Base-by-base conservation (phyloP, 257 asterid genomes). In the Penstemon barbatus region DNA sequence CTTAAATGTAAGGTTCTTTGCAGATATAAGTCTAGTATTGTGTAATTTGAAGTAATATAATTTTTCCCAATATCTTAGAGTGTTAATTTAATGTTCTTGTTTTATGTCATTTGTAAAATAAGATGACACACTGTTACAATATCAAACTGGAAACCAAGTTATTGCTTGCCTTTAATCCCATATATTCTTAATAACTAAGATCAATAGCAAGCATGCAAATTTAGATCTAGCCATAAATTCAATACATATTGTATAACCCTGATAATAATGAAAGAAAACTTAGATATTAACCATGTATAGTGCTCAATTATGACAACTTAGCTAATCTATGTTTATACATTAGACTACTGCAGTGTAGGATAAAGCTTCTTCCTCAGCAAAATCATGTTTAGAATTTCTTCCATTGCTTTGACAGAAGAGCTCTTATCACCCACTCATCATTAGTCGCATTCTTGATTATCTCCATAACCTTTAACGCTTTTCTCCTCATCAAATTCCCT, bases 1-100 rank as follows among this genome's bases (percentile, higher is more conserved):
- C 82, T 92, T 57, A 87, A 81, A 77, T 92, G 97, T 73, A 84
- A 89, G 83, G 98, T 89, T 72, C 80, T 89, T 33, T 89, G 98
- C 83, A 82, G 87, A 81, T 86, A 92, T 25, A 89, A 87, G 67
- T 71, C 85, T 46, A 25, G 2, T 25, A 72, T 71, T 68, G 74
- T 68, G 19, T 79, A 69, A 69, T 8, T 56, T n/a, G 39, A 37
- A 36, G 55, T 62, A 40, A 68, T 44, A 49, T 11, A 55, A 15
- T 63, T 45, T 5, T 50, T 44, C 36, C 4, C n/a, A 1, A 8
- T 8, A 18, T 18, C 7, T 4, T 25, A 33, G 10, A 3, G 18
- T 4, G 3, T 49, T 65, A 49, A 38, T 1, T 25, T 25, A 25
- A 25, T 25, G 33, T 25, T 25, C 33, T 25, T 25, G 33, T 25